Percentiles rank a stretch among this genome's conserved stretches.
Evolutionary conservation across 192 early-diverging fungal species (phyloP).

Genomic region (Borealophlyctis nickersoniae): DNA sequence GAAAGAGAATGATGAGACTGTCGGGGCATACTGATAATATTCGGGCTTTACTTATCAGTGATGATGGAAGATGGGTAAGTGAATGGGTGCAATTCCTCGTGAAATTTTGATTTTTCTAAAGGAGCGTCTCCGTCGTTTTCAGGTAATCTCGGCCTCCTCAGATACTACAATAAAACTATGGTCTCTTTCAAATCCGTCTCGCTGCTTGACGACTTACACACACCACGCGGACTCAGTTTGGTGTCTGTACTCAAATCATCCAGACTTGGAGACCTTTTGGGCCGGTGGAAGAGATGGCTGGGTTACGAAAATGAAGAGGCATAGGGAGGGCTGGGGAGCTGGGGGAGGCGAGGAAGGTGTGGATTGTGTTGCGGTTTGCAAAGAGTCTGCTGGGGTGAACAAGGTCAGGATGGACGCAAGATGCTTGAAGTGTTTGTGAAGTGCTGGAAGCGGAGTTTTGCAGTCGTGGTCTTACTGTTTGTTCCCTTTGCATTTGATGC

Average conservation of each 20-base stretch:
- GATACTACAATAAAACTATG: constrained; percentile 98
- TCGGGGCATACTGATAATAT: constrained; percentile 96
- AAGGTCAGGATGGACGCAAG: constrained; percentile 41
- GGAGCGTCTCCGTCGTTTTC: too few relatives aligned
- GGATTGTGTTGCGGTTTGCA: constrained; percentile 85
- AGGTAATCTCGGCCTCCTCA: constrained; percentile 88
- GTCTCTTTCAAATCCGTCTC: constrained; percentile 76
- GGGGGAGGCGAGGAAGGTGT: constrained; percentile 47
- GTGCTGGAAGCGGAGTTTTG: neutral
- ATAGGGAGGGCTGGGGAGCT: constrained; percentile 10
- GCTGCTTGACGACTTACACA: constrained; percentile 85
- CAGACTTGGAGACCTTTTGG: constrained; percentile 86
- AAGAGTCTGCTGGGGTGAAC: constrained; percentile 77
- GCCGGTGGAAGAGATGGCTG: constrained; percentile 88
- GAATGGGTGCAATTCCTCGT: too few relatives aligned
- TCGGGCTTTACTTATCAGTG: constrained; percentile 77
- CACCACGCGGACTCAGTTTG: constrained; percentile 88
- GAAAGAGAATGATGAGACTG: constrained; percentile 69
- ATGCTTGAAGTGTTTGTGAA: too few relatives aligned
- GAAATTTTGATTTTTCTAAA: too few relatives aligned
- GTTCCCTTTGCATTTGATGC: too few relatives aligned
- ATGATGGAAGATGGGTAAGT: constrained; percentile 79
- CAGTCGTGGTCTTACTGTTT: constrained; percentile 1
- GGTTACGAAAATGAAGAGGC: constrained; percentile 74
- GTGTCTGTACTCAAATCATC: constrained; percentile 83